Evolutionary conservation across 257 asterid genomes (phyloP).

Genomic region (Handroanthus guayacan): DNA sequence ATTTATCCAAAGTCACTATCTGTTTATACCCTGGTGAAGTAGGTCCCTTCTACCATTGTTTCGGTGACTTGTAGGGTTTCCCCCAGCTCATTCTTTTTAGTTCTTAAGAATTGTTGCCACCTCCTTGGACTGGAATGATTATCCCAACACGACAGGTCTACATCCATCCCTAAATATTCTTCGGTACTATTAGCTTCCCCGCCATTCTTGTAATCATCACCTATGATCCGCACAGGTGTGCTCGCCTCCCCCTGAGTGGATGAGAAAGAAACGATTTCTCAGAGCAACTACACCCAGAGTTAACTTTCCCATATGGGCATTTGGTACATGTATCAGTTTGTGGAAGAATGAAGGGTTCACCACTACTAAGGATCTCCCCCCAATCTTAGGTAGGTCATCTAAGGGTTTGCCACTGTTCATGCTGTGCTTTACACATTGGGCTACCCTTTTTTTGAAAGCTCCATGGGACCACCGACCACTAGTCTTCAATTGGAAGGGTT

Average conservation of each 20-base stretch:
- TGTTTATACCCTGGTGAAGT: no score
- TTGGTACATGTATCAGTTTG: constrained; percentile 11
- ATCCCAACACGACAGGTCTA: background rate
- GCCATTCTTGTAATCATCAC: background rate
- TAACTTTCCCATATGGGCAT: constrained; percentile 25
- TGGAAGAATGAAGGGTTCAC: constrained; percentile 38
- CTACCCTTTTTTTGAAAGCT: constrained; percentile 12
- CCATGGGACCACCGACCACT: constrained; percentile 22
- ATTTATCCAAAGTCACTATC: no score
- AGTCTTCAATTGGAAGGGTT: constrained; percentile 17
- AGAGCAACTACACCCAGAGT: constrained; percentile 30
- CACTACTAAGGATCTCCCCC: constrained; percentile 7
- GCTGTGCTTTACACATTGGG: background rate
- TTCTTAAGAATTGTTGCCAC: constrained; percentile 5
- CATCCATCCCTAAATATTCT: background rate
- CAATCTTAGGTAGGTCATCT: constrained; percentile 24
- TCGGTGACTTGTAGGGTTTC: background rate
- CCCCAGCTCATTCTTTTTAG: background rate
- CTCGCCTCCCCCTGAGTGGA: background rate
- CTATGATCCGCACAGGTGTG: background rate
- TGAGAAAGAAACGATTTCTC: constrained; percentile 14
- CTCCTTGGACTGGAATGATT: background rate
- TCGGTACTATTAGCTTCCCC: background rate
- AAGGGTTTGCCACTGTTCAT: background rate
- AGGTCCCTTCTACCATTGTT: background rate